A percentile compares a stretch with the other conserved stretches of the same genome.
Conservation (phyloP, 2,329 filamentous ascomycete species). For the Blumeriella jaapii region DNA sequence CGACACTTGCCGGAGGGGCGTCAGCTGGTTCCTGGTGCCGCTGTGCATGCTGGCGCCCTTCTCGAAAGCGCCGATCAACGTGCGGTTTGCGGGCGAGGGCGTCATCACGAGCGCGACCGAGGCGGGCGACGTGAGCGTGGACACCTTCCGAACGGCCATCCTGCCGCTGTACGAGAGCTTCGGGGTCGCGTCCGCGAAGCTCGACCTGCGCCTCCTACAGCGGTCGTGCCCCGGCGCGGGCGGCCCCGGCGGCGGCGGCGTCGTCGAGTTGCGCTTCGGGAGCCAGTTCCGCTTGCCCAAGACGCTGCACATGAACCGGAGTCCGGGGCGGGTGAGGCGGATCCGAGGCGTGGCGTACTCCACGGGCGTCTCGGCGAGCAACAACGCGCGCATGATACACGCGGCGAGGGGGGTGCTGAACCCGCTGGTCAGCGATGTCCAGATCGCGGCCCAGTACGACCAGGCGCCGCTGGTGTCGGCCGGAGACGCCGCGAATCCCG, state of each 20-base stretch:
- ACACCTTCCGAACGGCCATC: conserved; percentile 86
- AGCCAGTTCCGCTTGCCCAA: conserved; percentile 90
- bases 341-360: conserved; percentile 91
- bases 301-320: conserved; percentile 77
- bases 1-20: conserved; percentile 62
- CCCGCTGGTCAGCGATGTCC: conserved; percentile 74
- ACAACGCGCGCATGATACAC: conserved; percentile 93
- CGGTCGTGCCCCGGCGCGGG: conserved; percentile 66
- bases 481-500: conserved; percentile 42
- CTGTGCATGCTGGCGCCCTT: conserved; percentile 88
- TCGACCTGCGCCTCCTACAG: conserved; percentile 74
- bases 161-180: conserved; percentile 84
- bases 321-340: conserved; percentile 72
- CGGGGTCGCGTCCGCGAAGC: conserved; percentile 66
- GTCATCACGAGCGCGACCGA: conserved; percentile 84
- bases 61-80: conserved; percentile 80
- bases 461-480: conserved; percentile 44
- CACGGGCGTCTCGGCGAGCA: conserved; percentile 80
- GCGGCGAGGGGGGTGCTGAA: conserved; percentile 80
- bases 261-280: conserved; percentile 88
- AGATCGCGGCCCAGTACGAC: conserved; percentile 74
- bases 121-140: conserved; percentile 77
- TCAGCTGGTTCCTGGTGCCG: conserved; percentile 86
- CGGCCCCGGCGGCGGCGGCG: conserved; percentile 72
- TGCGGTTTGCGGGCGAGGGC: conserved; percentile 79